Conservation (phyloP, 1,284 basidiomycete genomes). For the Mycena citricolor region DNA sequence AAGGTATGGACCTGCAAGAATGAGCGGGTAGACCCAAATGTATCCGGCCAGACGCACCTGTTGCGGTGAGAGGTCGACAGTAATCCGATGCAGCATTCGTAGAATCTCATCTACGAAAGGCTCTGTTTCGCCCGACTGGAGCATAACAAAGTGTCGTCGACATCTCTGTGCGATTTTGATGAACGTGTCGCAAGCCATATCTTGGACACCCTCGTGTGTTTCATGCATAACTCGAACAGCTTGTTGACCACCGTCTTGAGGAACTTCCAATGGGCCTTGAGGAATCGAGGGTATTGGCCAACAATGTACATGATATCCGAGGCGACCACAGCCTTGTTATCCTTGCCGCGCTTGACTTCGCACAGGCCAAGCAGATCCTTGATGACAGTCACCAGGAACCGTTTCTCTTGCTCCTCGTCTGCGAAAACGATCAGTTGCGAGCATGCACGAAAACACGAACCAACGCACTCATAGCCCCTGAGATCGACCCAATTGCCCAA, state of each 20-base stretch:
- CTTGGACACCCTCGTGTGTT: constrained; percentile 99
- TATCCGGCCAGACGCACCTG: constrained; percentile 55
- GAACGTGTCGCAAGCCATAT: constrained; percentile 99
- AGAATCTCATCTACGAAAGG: constrained; percentile 99
- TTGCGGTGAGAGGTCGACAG: constrained; percentile 91
- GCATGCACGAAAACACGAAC: constrained; percentile 2
- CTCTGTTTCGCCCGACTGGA: constrained; percentile 95
- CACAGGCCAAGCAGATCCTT: constrained; percentile 96
- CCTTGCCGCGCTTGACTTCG: constrained; percentile 99
- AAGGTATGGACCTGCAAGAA: constrained; percentile 82
- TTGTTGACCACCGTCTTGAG: constrained; percentile 99
- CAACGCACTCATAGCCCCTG: constrained; percentile 94
- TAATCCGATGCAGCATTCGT: constrained; percentile 89
- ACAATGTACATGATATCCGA: constrained; percentile 99
- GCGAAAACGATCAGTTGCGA: constrained; percentile 17
- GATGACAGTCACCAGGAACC: constrained; percentile 98
- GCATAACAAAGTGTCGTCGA: constrained; percentile 97
- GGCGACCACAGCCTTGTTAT: constrained; percentile 99
- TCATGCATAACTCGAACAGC: constrained; percentile 99
- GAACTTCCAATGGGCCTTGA: constrained; percentile 99
- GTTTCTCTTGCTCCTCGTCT: constrained; percentile 99
- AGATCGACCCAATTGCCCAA: constrained; percentile 99
- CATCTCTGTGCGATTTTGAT: constrained; percentile 99
- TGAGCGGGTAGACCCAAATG: not conserved
- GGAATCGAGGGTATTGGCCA: constrained; percentile 98